Base-by-base conservation (phyloP, 2,329 filamentous ascomycete species). In the Ophiocordyceps australis region DNA sequence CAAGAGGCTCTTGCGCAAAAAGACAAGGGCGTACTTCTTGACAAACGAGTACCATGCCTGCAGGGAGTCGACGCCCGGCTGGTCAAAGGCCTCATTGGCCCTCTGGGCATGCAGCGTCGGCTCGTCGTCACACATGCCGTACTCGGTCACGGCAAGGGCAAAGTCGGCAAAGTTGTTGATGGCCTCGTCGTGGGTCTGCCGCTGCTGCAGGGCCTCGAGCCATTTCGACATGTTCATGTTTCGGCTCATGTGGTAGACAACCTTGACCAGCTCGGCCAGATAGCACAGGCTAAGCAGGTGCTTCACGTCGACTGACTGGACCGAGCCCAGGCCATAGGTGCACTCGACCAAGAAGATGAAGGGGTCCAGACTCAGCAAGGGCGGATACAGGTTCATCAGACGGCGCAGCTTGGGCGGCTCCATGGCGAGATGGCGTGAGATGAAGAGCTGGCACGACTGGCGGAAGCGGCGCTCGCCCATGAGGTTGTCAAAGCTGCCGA, bases 241-340 rank as follows among this genome's bases (percentile, higher is more conserved):
- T 25, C 57, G 59, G 14, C 59, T 57, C 45, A 71, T 58, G 38
- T 67, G 58, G 32, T 60, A 62, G 11, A 82, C 63, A 5, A 83
- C 73, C 51, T 92, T 91, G 31, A 91, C 71, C 30, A 98, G 71
- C 50, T 98, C 89, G 3, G 81, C 81, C 28, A 92, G 62, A 43
- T 92, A 94, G 52, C 83, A 94, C 23, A 95, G 57, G 20, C 77
- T 73, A 25, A 95, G 52, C 26, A 95, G 49, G 46, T 93, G 78
- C 21, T 74, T 66, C 22, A 91, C 69, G 28, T 91, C 79, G 20
- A 80, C 62, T 21, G 66, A 58, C 16, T 82, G 65, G 3, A 74
- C 63, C 7, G 75, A 64, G 6, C 67, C 62, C 12, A 91, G 47
- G 28, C 72, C 76, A 26, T 83, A 66, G 1, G 79, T 71, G 38